These are phyloP conservation scores for Sugiyamaella neomexicana DNA, from an alignment of 1,139 yeast species.

Conservation along the genomic window DNA sequence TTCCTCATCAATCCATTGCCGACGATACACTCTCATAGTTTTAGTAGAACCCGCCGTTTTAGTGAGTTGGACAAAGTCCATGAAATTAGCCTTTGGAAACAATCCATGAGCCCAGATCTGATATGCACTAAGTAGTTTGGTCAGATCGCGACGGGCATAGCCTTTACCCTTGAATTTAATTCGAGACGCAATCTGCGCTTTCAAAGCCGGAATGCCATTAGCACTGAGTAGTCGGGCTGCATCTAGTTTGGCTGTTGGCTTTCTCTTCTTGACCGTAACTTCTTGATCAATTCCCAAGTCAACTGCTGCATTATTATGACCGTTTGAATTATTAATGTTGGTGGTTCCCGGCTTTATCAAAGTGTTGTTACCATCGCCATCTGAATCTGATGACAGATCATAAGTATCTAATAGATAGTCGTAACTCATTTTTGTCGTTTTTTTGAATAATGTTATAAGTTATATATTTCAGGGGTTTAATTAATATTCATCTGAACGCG, in stretches of 20 bases:
- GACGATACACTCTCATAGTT: conserved; percentile 34
- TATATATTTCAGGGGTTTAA: neutral
- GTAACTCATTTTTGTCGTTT: conserved; percentile 6
- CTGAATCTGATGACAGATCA: conserved; percentile 12
- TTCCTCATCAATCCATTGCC: conserved; percentile 38
- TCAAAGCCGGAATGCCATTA: conserved; percentile 40
- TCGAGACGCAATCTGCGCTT: conserved; percentile 28
- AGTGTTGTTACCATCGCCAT: neutral
- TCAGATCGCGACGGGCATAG: conserved; percentile 47
- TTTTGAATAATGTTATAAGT: too few species aligned
- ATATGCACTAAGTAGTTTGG: conserved; percentile 59
- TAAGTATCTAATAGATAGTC: conserved; percentile 13
- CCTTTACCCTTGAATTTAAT: conserved; percentile 43
- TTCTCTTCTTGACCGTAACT: conserved; percentile 34
- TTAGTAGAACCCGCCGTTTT: conserved; percentile 37
- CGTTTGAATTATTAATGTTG: neutral
- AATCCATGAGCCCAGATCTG: conserved; percentile 85
- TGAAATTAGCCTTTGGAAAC: conserved; percentile 75
- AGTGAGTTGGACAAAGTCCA: conserved; percentile 51
- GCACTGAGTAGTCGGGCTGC: conserved; percentile 38
- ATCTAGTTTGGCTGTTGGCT: conserved; percentile 40
- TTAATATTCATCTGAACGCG: neutral
- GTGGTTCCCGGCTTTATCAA: neutral
- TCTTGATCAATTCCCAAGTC: conserved; percentile 40
- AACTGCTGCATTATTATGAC: neutral